Evolutionary conservation across 768 basidiomycete species (phyloP).

Genomic region (Grammothele lineata): DNA sequence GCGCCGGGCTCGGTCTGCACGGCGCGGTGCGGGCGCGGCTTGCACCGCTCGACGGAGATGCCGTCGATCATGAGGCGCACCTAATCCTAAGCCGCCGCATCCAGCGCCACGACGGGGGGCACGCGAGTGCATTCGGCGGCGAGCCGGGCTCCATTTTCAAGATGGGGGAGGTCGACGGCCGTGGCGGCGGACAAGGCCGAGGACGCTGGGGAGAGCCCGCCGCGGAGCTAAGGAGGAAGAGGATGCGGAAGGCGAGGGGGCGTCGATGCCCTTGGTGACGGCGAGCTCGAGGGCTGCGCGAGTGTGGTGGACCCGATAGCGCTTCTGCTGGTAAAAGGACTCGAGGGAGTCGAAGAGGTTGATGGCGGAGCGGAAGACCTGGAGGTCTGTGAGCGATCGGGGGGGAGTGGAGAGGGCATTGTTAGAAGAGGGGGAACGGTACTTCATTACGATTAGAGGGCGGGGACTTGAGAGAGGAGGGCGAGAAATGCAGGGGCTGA

Average conservation of each 20-base stretch:
- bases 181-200: conserved; percentile 16
- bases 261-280: conserved; percentile 30
- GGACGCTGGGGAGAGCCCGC: conserved; percentile 17
- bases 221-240: conserved; percentile 12
- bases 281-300: conserved; percentile 56
- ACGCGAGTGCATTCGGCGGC: conserved; percentile 15
- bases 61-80: conserved; percentile 50
- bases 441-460: conserved; percentile 17
- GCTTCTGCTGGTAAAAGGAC: conserved; percentile 65
- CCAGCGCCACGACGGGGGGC: conserved; percentile 38
- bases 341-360: conserved; percentile 61
- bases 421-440: conserved; percentile 18
- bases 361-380: conserved; percentile 34
- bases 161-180: conserved; percentile 14
- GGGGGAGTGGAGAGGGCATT: conserved; percentile 28
- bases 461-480: conserved; percentile 14
- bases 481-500: conserved; percentile 22
- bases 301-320: conserved; percentile 66
- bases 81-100: conserved; percentile 54
- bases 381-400: conserved; percentile 24
- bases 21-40: conserved; percentile 24
- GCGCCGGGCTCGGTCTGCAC: conserved; percentile 36
- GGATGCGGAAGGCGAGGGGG: conserved; percentile 15
- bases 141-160: conserved; percentile 31
- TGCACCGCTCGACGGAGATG: conserved; percentile 30